Evolutionary conservation across 2,329 filamentous ascomycete species (phyloP).

Genomic region (Ramularia endophylla): DNA sequence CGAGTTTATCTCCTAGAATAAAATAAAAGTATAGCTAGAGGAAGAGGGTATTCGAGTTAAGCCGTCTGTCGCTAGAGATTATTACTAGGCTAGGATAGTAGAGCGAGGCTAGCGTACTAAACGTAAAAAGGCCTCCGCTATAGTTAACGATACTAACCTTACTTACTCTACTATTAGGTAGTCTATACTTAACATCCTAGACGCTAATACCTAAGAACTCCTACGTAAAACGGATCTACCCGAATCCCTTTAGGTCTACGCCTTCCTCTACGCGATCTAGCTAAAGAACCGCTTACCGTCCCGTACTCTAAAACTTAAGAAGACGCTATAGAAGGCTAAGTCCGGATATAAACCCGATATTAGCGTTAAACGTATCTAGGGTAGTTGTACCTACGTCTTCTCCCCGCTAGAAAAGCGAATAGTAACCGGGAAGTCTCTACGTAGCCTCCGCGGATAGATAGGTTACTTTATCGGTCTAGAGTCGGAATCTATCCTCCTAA

Average conservation of each 20-base stretch:
- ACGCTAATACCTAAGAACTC: not conserved
- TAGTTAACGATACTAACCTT: not conserved
- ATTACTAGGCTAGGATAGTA: slow-evolving; percentile 1
- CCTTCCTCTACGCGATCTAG: slow-evolving; percentile 2
- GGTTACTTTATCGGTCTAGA: slow-evolving; percentile 6
- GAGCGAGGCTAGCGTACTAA: not conserved
- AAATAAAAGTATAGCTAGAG: not conserved
- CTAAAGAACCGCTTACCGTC: slow-evolving; percentile 6
- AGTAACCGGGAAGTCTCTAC: slow-evolving; percentile 1
- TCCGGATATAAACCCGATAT: slow-evolving; percentile 2
- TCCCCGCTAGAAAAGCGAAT: not conserved
- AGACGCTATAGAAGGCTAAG: slow-evolving; percentile 2
- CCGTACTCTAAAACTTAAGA: slow-evolving; percentile 3
- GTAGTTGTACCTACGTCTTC: no score
- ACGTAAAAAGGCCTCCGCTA: slow-evolving; percentile 1
- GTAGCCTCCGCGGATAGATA: not conserved
- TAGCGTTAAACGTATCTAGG: slow-evolving; percentile 1
- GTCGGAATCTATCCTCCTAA: not conserved
- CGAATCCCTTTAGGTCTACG: not conserved
- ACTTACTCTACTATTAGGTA: not conserved
- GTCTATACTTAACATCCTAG: slow-evolving; percentile 1
- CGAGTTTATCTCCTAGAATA: not conserved
- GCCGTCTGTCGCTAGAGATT: not conserved
- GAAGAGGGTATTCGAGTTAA: not conserved
- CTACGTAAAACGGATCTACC: not conserved